phyloP scores from a whole-genome alignment of 352 stramenopile species.

The Elongisporangium anandrum region DNA sequence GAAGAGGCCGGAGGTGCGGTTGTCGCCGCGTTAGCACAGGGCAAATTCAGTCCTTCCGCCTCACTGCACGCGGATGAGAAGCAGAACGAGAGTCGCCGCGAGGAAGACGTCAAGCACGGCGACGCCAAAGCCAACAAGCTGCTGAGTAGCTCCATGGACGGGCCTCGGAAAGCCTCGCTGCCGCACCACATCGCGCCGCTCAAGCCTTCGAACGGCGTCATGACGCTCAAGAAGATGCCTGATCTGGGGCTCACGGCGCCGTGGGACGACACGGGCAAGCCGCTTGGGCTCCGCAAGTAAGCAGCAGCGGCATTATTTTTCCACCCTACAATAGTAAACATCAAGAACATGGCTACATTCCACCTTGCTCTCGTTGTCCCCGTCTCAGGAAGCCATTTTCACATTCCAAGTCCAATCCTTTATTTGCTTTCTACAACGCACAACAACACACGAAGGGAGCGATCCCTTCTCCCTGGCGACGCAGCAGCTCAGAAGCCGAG shows the following conservation, averaged over 20 bases:
- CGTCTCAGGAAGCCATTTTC: background rate
- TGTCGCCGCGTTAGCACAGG: background rate
- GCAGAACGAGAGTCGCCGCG: conserved; percentile 43
- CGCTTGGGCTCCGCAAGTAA: conserved; percentile 61
- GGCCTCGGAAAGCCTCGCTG: conserved; percentile 52
- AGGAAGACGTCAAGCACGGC: conserved; percentile 50
- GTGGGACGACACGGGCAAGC: conserved; percentile 72
- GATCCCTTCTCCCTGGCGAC: background rate
- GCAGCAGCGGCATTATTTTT: conserved; percentile 8
- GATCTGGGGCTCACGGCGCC: conserved; percentile 71
- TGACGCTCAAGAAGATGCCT: conserved; percentile 58
- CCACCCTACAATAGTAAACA: background rate
- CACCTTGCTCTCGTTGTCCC: background rate
- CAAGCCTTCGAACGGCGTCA: conserved; percentile 40
- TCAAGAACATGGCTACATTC: conserved; percentile 1
- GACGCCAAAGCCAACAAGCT: background rate
- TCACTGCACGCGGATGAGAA: conserved; percentile 43
- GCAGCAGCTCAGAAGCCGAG: conserved; percentile 55
- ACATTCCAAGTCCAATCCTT: background rate
- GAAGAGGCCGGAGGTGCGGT: conserved; percentile 24
- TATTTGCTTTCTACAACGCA: background rate
- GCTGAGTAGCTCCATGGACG: background rate
- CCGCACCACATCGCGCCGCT: conserved; percentile 78
- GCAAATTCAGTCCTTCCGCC: background rate
- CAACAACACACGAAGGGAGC: background rate